A percentile compares a stretch with the other conserved stretches of the same genome.
Evolutionary conservation across 768 basidiomycete species (phyloP).

Genomic region (Fomitopsis serialis): DNA sequence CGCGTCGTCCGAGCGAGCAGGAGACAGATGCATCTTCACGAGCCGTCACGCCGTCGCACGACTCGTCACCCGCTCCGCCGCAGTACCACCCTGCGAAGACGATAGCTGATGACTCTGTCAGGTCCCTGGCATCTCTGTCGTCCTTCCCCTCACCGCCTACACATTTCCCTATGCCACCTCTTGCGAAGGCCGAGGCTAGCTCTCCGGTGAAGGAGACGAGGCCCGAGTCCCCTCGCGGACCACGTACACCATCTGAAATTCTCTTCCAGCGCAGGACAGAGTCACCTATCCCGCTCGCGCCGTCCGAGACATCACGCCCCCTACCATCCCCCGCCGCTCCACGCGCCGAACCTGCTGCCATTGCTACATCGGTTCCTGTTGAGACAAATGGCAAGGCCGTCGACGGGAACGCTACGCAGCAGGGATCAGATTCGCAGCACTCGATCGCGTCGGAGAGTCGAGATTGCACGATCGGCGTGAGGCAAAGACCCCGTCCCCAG

Average conservation of each 20-base stretch:
- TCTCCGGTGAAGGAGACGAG: neutral
- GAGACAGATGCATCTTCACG: constrained; percentile 7
- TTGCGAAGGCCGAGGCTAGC: neutral
- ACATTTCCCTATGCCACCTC: constrained; percentile 61
- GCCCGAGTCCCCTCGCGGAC: neutral
- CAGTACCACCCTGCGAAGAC: constrained; percentile 11
- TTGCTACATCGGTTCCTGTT: neutral
- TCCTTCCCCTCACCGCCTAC: constrained; percentile 72
- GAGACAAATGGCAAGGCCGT: neutral
- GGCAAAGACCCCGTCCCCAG: neutral
- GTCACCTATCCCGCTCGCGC: neutral
- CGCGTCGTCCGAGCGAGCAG: constrained; percentile 11
- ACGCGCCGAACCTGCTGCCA: neutral
- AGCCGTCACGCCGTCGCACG: constrained; percentile 12
- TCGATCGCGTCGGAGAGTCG: neutral
- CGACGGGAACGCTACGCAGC: neutral
- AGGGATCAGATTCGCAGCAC: too few species aligned
- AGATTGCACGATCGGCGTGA: neutral
- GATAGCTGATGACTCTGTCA: constrained; percentile 23
- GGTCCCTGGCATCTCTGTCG: constrained; percentile 63
- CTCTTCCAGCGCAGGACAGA: neutral
- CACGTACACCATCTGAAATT: neutral
- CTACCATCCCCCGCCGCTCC: neutral
- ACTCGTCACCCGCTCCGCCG: constrained; percentile 13
- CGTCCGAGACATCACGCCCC: neutral